Base-by-base conservation (phyloP, 169 alveolate species). In the Plasmodium billcollinsi region DNA sequence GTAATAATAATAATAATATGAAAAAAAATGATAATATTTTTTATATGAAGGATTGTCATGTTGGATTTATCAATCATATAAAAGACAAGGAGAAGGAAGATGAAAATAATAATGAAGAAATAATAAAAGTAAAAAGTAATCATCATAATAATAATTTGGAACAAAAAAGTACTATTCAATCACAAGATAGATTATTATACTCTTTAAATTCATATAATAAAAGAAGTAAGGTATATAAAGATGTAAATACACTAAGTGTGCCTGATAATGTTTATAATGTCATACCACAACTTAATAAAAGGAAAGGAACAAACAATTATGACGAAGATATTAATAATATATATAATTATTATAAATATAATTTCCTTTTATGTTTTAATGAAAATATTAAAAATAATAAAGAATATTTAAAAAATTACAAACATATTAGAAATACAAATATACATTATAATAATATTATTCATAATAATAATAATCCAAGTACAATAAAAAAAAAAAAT, bases 181-280 rank as follows among this genome's bases (percentile, higher is more conserved):
- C 76, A 15, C 15, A 52, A 67, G 76, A 78, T 52, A 65, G 29
- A 52, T 14, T 65, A 14, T 52, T 78, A 11, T 15, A 65, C 59
- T 66, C 33, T 26, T 58, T 66, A 59, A 78, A 66, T 78, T 78
- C 89, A 21, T 78, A 66, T 58, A 78, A 50, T 66, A 67, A 56
- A 66, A 78, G 67, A 78, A 78, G 26, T 39, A 78, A 65, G 33
- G 67, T 78, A 58, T 78, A 78, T 58, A 78, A 78, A 49, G 89
- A 78, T 66, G 47, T 78, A 59, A 78, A 78, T 24, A 78, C 72
- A 66, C 47, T 78, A 20, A 9, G 69, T 11, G 89, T 78, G 9
- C 89, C 89, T 6, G 89, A 78, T 12, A 78, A 78, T 66, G 89
- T 78, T 6, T 78, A 78, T 54, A 65, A 78, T 78, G 89, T 78